phyloP scores from a whole-genome alignment of 176 grass and related monocot species.

The Juncus inflexus region DNA sequence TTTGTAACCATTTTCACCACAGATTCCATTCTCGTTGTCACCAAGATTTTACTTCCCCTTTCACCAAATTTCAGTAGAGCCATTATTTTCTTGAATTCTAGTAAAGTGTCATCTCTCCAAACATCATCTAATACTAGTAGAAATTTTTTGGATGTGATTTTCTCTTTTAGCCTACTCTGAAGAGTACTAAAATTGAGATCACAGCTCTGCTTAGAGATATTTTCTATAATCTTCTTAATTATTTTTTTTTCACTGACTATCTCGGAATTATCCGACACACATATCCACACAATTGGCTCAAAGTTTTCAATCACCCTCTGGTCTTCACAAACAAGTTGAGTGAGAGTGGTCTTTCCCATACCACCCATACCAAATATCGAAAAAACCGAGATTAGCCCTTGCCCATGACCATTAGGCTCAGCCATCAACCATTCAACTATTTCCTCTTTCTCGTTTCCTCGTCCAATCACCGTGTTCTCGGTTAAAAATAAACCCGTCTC shows the following conservation, averaged over 20 bases:
- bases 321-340: slow-evolving; percentile 12
- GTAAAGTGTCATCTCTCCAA: slow-evolving; percentile 5
- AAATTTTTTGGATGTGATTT: slow-evolving; percentile 9
- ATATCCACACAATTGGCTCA: slow-evolving; percentile 13
- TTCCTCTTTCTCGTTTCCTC: slow-evolving; percentile 5
- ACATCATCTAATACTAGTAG: slow-evolving; percentile 34
- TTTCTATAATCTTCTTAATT: slow-evolving; percentile 20
- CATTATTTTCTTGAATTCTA: slow-evolving; percentile 9
- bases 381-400: slow-evolving; percentile 5
- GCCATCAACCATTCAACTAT: slow-evolving; percentile 4
- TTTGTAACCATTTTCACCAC: slow-evolving; percentile 35
- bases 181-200: slow-evolving; percentile 18
- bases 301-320: slow-evolving; percentile 11
- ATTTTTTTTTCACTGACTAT: background rate
- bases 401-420: background rate
- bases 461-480: slow-evolving; percentile 9
- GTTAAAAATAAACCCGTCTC: slow-evolving; percentile 8
- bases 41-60: slow-evolving; percentile 29
- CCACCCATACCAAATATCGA: slow-evolving; percentile 20
- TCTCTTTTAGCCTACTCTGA: slow-evolving; percentile 9
- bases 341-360: slow-evolving; percentile 29
- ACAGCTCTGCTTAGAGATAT: background rate
- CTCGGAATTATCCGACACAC: slow-evolving; percentile 13
- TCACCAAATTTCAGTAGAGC: slow-evolving; percentile 19
- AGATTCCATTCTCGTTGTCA: slow-evolving; percentile 16